Evolutionary conservation across 108 stramenopile genomes (phyloP).

Genomic region (Phaeodactylum tricornutum): DNA sequence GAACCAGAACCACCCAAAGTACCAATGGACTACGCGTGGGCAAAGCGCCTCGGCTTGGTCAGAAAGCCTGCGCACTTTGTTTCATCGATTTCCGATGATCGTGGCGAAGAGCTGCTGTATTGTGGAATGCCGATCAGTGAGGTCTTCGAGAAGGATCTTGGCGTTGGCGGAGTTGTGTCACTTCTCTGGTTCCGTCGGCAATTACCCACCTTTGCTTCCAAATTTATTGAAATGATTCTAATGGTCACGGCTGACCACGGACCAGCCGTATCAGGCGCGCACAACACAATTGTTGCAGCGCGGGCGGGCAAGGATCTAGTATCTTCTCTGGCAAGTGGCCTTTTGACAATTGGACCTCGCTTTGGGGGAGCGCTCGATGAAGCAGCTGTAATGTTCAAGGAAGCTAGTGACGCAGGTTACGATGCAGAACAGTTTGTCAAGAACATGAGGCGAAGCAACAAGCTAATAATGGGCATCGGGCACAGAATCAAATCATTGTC

Average conservation of each 20-base stretch:
- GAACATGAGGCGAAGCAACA: conserved; percentile 65
- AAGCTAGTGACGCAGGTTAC: conserved; percentile 59
- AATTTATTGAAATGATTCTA: conserved; percentile 92
- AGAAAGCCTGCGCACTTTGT: conserved; percentile 90
- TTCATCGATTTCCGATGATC: conserved; percentile 86
- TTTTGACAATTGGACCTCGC: conserved; percentile 84
- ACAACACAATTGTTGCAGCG: conserved; percentile 89
- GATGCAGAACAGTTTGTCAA: conserved; percentile 68
- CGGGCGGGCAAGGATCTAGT: conserved; percentile 89
- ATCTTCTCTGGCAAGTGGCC: conserved; percentile 72
- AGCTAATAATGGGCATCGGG: conserved; percentile 92
- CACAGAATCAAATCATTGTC: conserved; percentile 74
- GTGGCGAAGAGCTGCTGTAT: conserved; percentile 84
- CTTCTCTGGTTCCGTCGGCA: conserved; percentile 86
- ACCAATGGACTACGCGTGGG: conserved; percentile 91
- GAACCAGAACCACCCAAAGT: conserved; percentile 62
- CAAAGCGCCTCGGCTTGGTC: conserved; percentile 80
- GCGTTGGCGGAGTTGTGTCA: conserved; percentile 82
- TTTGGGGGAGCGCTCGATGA: conserved; percentile 91
- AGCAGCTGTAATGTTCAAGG: conserved; percentile 62
- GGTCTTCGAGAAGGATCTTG: conserved; percentile 72
- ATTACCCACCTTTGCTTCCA: conserved; percentile 78
- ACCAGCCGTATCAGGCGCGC: conserved; percentile 80
- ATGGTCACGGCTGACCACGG: conserved; percentile 87
- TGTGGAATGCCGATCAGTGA: conserved; percentile 84